These are phyloP conservation scores for Ceratocystis cacaofunesta DNA, from an alignment of 2,329 filamentous ascomycete species.

Conservation along the genomic window DNA sequence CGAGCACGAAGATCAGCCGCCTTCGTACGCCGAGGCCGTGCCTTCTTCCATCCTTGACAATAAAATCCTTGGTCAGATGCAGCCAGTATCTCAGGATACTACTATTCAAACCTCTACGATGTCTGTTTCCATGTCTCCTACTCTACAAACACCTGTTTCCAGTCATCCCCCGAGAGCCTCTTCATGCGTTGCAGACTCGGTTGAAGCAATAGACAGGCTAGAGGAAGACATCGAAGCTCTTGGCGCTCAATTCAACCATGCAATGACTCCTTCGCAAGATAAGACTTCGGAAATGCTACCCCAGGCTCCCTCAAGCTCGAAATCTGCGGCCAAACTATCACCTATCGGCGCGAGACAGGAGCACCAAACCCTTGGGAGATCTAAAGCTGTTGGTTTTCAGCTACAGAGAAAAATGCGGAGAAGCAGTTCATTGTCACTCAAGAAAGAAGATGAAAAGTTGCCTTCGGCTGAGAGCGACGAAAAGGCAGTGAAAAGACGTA, in stretches of 20 bases:
- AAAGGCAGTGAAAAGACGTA: slow-evolving; percentile 21
- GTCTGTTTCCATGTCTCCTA: neutral
- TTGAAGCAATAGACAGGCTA: slow-evolving; percentile 46
- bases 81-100: neutral
- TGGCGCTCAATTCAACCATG: slow-evolving; percentile 21
- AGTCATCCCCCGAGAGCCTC: slow-evolving; percentile 23
- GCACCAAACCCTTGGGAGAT: slow-evolving; percentile 27
- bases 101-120: neutral
- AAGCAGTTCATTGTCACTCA: slow-evolving; percentile 28
- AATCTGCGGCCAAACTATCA: neutral
- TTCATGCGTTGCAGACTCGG: slow-evolving; percentile 46
- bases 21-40: slow-evolving; percentile 16
- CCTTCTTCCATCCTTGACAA: slow-evolving; percentile 12
- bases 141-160: neutral
- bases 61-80: neutral
- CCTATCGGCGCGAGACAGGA: slow-evolving; percentile 17
- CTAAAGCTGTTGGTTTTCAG: slow-evolving; percentile 26
- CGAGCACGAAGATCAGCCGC: slow-evolving; percentile 17
- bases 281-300: neutral
- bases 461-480: slow-evolving; percentile 19
- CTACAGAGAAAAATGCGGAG: slow-evolving; percentile 29
- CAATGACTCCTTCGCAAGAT: slow-evolving; percentile 6
- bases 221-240: slow-evolving; percentile 47
- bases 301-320: neutral
- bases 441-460: slow-evolving; percentile 20